These are phyloP conservation scores for Crucibulum laeve DNA, from an alignment of 768 basidiomycete genomes.

Conservation along the genomic window DNA sequence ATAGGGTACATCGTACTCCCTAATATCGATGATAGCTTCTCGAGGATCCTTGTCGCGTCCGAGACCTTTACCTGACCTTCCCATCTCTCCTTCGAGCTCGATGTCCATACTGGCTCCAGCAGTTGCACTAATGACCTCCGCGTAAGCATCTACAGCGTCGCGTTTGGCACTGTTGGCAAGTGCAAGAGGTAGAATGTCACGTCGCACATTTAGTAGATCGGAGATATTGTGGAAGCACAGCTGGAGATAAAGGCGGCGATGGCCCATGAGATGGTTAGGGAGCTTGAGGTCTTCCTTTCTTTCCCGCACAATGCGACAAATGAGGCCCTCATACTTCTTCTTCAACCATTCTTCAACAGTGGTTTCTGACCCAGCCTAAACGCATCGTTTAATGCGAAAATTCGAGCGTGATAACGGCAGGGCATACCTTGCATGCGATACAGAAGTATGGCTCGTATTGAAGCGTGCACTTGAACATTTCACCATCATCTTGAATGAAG, in stretches of 20 bases:
- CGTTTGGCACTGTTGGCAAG: conserved; percentile 88
- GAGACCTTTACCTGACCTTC: conserved; percentile 23
- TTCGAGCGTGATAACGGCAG: not conserved
- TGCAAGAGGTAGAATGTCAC: conserved; percentile 87
- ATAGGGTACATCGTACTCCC: conserved; percentile 97
- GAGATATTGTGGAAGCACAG: conserved; percentile 91
- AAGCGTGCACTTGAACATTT: conserved; percentile 92
- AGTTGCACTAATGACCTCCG: conserved; percentile 87
- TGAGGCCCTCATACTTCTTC: conserved; percentile 87
- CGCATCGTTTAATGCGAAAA: conserved; percentile 3
- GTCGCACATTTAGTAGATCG: conserved; percentile 82
- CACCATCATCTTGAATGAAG: conserved; percentile 96
- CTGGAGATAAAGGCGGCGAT: conserved; percentile 83
- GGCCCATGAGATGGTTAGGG: conserved; percentile 97
- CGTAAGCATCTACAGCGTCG: conserved; percentile 95
- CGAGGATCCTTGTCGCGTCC: conserved; percentile 74
- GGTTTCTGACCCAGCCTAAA: conserved; percentile 78
- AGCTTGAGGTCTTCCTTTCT: conserved; percentile 92
- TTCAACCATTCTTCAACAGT: conserved; percentile 93
- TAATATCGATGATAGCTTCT: conserved; percentile 89
- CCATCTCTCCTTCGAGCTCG: conserved; percentile 58
- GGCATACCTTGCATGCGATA: conserved; percentile 83
- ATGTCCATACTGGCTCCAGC: conserved; percentile 64
- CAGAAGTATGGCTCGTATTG: conserved; percentile 94
- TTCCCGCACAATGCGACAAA: conserved; percentile 73